Conservation (phyloP, 352 stramenopile genomes). For the Phytophthora citricola region DNA sequence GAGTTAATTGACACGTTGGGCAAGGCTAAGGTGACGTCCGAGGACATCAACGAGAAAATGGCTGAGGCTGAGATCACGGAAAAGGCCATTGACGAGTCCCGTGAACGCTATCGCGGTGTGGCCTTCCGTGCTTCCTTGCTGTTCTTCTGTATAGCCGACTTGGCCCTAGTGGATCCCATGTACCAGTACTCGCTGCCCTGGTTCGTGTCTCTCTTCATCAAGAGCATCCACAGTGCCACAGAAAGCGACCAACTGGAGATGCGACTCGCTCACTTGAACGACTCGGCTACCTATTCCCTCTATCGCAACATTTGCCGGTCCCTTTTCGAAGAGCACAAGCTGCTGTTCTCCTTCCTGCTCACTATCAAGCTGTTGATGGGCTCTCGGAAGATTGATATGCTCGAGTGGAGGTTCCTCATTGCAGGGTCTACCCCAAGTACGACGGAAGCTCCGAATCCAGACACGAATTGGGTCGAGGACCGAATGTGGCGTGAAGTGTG, state of each 20-base stretch:
- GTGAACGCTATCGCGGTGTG: constrained; percentile 90
- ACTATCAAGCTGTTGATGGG: constrained; percentile 88
- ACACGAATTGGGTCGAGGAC: constrained; percentile 69
- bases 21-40: constrained; percentile 92
- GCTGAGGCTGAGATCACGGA: constrained; percentile 92
- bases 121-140: constrained; percentile 90
- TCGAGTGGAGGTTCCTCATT: constrained; percentile 95
- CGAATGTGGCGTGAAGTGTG: constrained; percentile 84
- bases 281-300: constrained; percentile 93
- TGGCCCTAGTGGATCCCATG: constrained; percentile 93
- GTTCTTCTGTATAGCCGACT: constrained; percentile 94
- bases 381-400: constrained; percentile 78
- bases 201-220: constrained; percentile 93
- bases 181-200: constrained; percentile 96
- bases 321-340: constrained; percentile 95
- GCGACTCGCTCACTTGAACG: constrained; percentile 87
- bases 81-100: constrained; percentile 90
- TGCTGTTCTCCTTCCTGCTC: constrained; percentile 94
- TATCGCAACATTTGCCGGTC: constrained; percentile 95
- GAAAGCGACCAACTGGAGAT: constrained; percentile 88
- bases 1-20: constrained; percentile 93
- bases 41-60: constrained; percentile 95
- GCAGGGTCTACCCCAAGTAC: constrained; percentile 73
- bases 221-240: constrained; percentile 85
- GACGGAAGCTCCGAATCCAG: constrained; percentile 83